Percentiles rank a stretch among this genome's conserved stretches.
Evolutionary conservation across 1,284 basidiomycete genomes (phyloP).

Genomic region (Sanghuangporus weigelae): DNA sequence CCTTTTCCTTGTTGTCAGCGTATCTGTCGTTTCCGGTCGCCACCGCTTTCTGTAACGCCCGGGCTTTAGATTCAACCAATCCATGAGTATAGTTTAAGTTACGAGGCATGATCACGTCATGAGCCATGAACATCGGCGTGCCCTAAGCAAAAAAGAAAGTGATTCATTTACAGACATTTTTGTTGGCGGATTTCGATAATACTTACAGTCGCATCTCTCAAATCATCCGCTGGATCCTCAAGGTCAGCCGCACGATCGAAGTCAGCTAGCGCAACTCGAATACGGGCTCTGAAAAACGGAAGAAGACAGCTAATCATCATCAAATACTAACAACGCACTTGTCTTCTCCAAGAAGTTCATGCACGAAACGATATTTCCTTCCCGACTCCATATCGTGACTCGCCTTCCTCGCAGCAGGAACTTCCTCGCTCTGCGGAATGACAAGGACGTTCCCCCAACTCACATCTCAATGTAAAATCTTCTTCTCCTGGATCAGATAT

Average conservation of each 20-base stretch:
- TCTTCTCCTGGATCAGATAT: neutral
- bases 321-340: neutral
- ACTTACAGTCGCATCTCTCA: neutral
- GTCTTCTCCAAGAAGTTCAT: no score
- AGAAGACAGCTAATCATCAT: neutral
- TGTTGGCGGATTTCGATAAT: neutral
- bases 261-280: neutral
- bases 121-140: neutral
- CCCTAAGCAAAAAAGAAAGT: neutral
- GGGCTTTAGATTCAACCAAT: neutral
- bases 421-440: no score
- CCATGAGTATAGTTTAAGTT: neutral
- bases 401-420: no score
- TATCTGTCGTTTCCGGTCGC: neutral
- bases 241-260: neutral
- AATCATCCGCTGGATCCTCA: neutral
- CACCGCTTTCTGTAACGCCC: neutral
- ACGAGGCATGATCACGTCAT: neutral
- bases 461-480: neutral
- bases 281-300: neutral
- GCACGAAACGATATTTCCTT: no score
- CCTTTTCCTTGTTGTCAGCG: neutral
- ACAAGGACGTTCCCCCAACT: conserved; percentile 1
- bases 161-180: neutral
- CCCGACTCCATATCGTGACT: no score